Conservation (phyloP, 73 alveolate species). For the Durusdinium trenchii region DNA sequence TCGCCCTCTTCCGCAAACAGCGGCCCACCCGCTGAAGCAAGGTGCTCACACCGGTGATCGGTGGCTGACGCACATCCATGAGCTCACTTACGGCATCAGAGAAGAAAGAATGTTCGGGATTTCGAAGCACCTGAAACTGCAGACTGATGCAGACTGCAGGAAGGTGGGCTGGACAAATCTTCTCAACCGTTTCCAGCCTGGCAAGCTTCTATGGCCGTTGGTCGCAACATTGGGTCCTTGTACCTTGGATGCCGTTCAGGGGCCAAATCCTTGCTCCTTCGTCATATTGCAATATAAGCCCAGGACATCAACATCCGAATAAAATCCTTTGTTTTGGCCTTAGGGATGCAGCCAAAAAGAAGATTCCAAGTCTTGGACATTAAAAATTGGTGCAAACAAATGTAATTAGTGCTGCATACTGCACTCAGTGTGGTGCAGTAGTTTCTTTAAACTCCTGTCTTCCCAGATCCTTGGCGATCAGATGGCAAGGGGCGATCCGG, state of each 20-base stretch:
- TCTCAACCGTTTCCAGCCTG: not conserved
- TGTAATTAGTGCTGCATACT: not conserved
- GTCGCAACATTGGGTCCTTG: slow-evolving; percentile 14
- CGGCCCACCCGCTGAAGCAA: slow-evolving; percentile 57
- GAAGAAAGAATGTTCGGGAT: slow-evolving; percentile 52
- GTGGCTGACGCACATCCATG: slow-evolving; percentile 69
- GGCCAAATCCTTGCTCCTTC: not conserved
- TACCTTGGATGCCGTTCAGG: not conserved
- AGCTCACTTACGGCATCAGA: slow-evolving; percentile 82
- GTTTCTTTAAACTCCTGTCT: slow-evolving; percentile 58
- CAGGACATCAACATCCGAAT: slow-evolving; percentile 20
- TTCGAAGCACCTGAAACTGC: slow-evolving; percentile 57
- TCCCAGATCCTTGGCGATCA: slow-evolving; percentile 22
- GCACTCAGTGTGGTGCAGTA: not conserved
- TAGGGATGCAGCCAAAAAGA: not conserved
- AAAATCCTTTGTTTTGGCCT: slow-evolving; percentile 45
- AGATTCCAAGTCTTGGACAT: no score
- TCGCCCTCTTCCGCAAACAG: slow-evolving; percentile 22
- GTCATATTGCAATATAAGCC: not conserved
- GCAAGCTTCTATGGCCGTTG: slow-evolving; percentile 79
- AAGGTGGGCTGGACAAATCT: no score
- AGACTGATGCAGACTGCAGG: not conserved
- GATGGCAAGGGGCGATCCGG: not conserved
- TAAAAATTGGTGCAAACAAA: no score
- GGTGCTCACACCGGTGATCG: slow-evolving; percentile 53